Evolutionary conservation across 1,284 basidiomycete species (phyloP).

Genomic region (Cutaneotrichosporon sp.): DNA sequence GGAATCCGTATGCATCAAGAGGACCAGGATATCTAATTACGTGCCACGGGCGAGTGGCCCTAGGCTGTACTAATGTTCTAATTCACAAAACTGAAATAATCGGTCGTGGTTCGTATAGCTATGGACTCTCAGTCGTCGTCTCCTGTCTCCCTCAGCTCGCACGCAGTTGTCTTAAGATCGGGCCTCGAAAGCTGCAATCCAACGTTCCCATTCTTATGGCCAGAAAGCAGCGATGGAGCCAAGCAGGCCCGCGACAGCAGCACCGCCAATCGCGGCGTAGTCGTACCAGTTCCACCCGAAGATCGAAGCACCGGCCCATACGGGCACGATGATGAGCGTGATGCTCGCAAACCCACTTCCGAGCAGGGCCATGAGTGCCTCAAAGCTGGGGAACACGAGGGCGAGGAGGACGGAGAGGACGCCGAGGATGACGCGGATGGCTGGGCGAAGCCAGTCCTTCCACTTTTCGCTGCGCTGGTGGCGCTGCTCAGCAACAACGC

Average conservation of each 20-base stretch:
- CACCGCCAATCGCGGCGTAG: constrained; percentile 54
- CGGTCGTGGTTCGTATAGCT: no score
- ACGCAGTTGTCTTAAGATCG: neutral
- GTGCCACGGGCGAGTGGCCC: no score
- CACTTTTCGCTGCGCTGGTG: constrained; percentile 36
- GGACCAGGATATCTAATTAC: no score
- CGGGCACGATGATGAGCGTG: constrained; percentile 72
- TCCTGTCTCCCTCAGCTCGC: neutral
- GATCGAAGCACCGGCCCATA: constrained; percentile 56
- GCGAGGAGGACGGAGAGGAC: constrained; percentile 63
- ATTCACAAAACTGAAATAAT: no score
- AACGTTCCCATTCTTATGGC: neutral
- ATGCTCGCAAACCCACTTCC: constrained; percentile 77
- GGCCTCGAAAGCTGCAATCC: no score
- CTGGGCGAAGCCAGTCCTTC: constrained; percentile 53
- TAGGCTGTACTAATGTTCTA: no score
- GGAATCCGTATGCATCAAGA: no score
- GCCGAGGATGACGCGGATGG: constrained; percentile 62
- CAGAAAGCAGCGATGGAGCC: constrained; percentile 55
- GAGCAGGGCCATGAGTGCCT: constrained; percentile 77
- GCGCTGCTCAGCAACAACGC: constrained; percentile 53
- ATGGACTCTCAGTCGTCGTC: no score
- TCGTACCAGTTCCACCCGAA: constrained; percentile 55
- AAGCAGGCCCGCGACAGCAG: constrained; percentile 62
- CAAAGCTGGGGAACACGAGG: constrained; percentile 77